Base-by-base conservation (phyloP, 1,139 yeast species). In the Lodderomyces oxycetoniae region DNA sequence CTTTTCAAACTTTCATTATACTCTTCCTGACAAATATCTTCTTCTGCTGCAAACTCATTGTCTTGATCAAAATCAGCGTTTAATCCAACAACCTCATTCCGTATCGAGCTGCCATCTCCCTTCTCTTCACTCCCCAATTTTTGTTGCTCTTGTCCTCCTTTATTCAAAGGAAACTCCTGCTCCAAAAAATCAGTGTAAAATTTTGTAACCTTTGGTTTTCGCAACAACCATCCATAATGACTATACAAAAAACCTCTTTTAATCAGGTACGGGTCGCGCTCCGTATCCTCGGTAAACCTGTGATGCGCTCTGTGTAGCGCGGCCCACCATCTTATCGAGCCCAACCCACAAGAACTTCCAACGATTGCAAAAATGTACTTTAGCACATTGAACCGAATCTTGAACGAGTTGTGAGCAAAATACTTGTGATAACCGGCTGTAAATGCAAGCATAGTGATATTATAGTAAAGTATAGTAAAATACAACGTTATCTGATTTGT, bases 301-400 rank as follows among this genome's bases (percentile, higher is more conserved):
- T 81, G 88, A 51, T 81, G 88, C 0, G 84, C 84, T 35, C 84
- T 56, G 53, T 81, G 89, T 24, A 78, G 59, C 0, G 77, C 60
- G 1, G 79, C 78, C 83, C 86, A 80, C 62, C 74, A 67, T 37
- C 73, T 61, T 1, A 75, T 71, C 1, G 80, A 64, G 0, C 87
- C 86, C 8, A 81, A 50, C 0, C 88, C 87, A 11, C 74, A 65
- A 41, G 81, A 71, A 12, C 77, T 61, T 2, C 84, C 83, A 35
- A 79, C 57, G 0, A 77, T 47, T 1, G 77, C 74, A 47, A 78
- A 70, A 14, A 59, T 53, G 30, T 61, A 49, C 36, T 65, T 73
- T 5, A 79, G 35, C 9, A 55, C 40, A 2, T 50, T 47, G 34
- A 53, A 57, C 15, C 62, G 47, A 5, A 64, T 55, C 23, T 58